These are phyloP conservation scores for Xylaria sp. DNA, from an alignment of 2,329 filamentous ascomycete species.

Conservation along the genomic window DNA sequence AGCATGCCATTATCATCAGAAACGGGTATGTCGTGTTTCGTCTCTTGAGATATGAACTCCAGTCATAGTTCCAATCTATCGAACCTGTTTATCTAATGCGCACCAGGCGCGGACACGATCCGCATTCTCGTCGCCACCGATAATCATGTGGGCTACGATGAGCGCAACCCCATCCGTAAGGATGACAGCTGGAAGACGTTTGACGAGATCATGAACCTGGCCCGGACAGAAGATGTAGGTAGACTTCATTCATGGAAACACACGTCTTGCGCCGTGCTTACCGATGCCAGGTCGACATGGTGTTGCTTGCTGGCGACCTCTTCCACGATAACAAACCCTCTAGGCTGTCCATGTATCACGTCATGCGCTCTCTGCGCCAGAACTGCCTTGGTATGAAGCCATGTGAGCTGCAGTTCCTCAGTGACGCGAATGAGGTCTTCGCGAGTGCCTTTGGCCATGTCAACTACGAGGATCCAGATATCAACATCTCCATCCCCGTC, in stretches of 20 bases:
- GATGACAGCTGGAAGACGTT: constrained; percentile 97
- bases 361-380: constrained; percentile 88
- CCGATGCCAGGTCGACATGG: constrained; percentile 75
- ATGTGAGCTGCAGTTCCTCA: constrained; percentile 89
- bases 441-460: constrained; percentile 86
- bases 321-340: constrained; percentile 99
- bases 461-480: constrained; percentile 96
- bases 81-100: constrained; percentile 4
- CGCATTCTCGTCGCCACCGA: constrained; percentile 91
- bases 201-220: constrained; percentile 88
- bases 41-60: background rate
- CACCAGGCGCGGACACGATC: constrained; percentile 69
- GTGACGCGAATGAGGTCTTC: constrained; percentile 87
- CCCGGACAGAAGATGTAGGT: constrained; percentile 70
- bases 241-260: background rate
- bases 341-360: constrained; percentile 91
- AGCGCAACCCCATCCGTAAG: constrained; percentile 87
- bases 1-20: constrained; percentile 25
- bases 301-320: constrained; percentile 86
- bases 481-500: constrained; percentile 94
- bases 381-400: constrained; percentile 95
- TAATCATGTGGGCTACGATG: constrained; percentile 95
- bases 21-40: constrained; percentile 20
- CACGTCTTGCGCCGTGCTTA: constrained; percentile 5
- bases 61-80: background rate